phyloP scores from a whole-genome alignment of 2,329 filamentous ascomycete genomes.

The Xylaria sp. region DNA sequence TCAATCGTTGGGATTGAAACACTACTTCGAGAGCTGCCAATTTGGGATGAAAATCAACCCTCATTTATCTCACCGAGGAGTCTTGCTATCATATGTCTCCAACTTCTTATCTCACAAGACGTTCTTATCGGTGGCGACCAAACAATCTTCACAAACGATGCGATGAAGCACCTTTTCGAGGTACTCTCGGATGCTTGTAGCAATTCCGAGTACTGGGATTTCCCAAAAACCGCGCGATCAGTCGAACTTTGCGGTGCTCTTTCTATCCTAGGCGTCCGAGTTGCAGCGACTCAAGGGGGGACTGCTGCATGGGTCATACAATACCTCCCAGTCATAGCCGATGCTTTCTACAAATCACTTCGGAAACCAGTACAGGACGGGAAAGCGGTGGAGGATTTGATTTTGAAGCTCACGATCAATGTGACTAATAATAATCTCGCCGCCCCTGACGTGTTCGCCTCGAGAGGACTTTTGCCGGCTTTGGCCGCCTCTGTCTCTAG shows the following conservation, averaged over 20 bases:
- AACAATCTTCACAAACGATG: constrained; percentile 60
- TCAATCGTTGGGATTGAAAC: constrained; percentile 66
- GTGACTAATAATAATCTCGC: constrained; percentile 82
- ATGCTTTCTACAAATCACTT: constrained; percentile 57
- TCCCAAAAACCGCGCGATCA: constrained; percentile 49
- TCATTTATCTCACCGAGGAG: constrained; percentile 69
- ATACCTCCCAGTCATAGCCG: constrained; percentile 64
- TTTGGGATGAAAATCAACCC: constrained; percentile 70
- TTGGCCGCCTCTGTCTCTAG: constrained; percentile 63
- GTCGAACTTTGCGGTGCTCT: constrained; percentile 56
- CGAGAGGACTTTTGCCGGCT: constrained; percentile 63
- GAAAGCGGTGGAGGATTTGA: constrained; percentile 58
- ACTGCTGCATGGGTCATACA: constrained; percentile 59
- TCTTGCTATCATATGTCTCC: constrained; percentile 71
- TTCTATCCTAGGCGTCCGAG: constrained; percentile 65
- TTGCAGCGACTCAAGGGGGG: constrained; percentile 55
- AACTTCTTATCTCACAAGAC: constrained; percentile 65
- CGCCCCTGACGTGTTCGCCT: constrained; percentile 76
- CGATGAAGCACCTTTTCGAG: constrained; percentile 61
- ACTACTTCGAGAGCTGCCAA: constrained; percentile 61
- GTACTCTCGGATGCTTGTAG: constrained; percentile 54
- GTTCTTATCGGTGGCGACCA: constrained; percentile 59
- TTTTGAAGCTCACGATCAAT: constrained; percentile 81
- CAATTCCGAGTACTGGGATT: constrained; percentile 52
- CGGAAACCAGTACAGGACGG: constrained; percentile 51